Evolutionary conservation across 2,329 filamentous ascomycete species (phyloP), one percentile per base, ranked within the genome.

Genomic region (Helotiales sp.): DNA sequence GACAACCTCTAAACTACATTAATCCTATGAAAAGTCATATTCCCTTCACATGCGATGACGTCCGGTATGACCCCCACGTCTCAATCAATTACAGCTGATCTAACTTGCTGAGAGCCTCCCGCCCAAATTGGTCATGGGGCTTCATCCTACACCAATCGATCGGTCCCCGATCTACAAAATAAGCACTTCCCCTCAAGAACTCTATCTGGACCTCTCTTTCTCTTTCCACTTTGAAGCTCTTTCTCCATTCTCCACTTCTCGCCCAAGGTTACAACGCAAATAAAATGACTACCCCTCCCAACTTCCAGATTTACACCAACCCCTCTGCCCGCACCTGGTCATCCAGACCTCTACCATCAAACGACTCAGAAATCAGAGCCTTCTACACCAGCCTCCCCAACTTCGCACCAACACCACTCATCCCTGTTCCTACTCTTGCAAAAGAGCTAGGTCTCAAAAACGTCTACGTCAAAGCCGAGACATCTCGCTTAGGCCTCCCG

Each of bases 381-480:
- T 90, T 92, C 75, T 90, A 93, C 72, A 74, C 79, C 32, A 80
- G 78, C 13, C 67, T 72, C 24, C 69, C 70, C 13, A 15, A 67
- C 24, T 72, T 66, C 47, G 15, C 32, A 3, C 60, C 62, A 13
- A 72, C 71, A 6, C 57, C 62, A 37, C 69, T 72, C 30, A 76
- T 84, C 7, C 71, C 80, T 0, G 80, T 93, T 0, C 79, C 83
- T 0, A 72, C 79, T 0, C 69, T 93, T 0, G 89, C 91, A 0
- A 71, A 79, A 2, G 82, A 88, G 17, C 77, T 93, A 0, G 85
- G 85, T 0, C 79, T 92, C 13, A 78, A 79, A 1, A 79, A 82
- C 4, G 81, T 94, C 3, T 83, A 88, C 47, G 74, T 93, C 70
- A 95, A 95, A 75, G 87, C 93, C 72, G 91, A 95, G 77, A 88